Conservation (phyloP, 169 alveolate genomes). For the Cryptosporidium bovis region DNA sequence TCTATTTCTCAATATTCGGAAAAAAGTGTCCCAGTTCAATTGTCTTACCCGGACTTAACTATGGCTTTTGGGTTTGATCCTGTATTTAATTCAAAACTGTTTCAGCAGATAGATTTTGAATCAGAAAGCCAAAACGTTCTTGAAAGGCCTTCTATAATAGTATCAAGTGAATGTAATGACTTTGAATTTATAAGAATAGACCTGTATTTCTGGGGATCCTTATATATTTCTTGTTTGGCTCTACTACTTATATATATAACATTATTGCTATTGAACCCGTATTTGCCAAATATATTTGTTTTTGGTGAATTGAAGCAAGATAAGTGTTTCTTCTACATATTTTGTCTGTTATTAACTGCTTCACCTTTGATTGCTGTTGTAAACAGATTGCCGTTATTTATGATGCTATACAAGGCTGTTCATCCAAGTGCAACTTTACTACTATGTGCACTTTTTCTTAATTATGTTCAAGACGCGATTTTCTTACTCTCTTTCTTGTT, state of each 20-base stretch:
- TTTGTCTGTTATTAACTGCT: slow-evolving; percentile 14
- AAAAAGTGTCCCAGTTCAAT: slow-evolving; percentile 17
- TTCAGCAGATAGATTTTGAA: slow-evolving; percentile 1
- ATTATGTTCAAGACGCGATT: slow-evolving; percentile 17
- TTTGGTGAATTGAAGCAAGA: neutral
- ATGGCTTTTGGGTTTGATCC: slow-evolving; percentile 58
- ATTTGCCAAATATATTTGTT: neutral
- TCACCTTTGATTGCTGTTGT: slow-evolving; percentile 30
- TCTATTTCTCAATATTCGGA: slow-evolving; percentile 1
- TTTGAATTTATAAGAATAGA: slow-evolving; percentile 19
- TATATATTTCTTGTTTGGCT: slow-evolving; percentile 2
- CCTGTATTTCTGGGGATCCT: slow-evolving; percentile 46
- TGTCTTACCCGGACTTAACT: slow-evolving; percentile 21
- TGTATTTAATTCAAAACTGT: neutral
- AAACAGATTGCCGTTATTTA: slow-evolving; percentile 25
- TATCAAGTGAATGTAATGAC: slow-evolving; percentile 45
- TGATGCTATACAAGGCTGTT: slow-evolving; percentile 56
- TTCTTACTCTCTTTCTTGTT: slow-evolving; percentile 3
- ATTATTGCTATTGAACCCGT: neutral
- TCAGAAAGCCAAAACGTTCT: slow-evolving; percentile 2
- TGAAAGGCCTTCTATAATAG: slow-evolving; percentile 34
- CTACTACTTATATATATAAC: neutral
- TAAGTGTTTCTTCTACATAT: neutral
- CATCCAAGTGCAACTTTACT: slow-evolving; percentile 9
- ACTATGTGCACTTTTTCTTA: slow-evolving; percentile 6